These are phyloP conservation scores for Linaria vulgaris DNA, from an alignment of 257 asterid genomes.

Conservation along the genomic window DNA sequence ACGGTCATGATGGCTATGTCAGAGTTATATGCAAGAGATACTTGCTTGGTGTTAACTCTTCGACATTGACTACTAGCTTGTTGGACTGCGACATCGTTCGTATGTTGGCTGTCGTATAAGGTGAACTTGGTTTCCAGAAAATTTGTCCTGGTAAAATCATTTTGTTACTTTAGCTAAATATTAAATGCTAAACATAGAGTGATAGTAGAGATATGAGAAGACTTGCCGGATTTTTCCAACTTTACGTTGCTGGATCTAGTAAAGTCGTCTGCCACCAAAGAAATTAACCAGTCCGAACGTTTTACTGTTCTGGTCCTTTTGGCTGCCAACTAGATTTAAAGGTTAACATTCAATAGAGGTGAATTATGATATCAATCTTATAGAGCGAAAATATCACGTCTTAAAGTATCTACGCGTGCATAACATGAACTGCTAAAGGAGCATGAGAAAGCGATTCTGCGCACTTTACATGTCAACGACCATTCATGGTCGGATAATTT, in stretches of 20 bases:
- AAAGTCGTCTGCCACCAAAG: constrained; percentile 81
- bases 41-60: constrained; percentile 67
- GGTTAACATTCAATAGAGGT: constrained; percentile 18
- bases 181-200: not conserved
- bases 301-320: constrained; percentile 75
- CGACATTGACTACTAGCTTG: constrained; percentile 49
- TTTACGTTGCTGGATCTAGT: constrained; percentile 83
- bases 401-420: no score
- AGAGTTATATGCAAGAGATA: constrained; percentile 74
- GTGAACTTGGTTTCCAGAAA: constrained; percentile 92
- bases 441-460: no score
- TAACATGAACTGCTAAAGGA: no score
- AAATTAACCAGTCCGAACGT: constrained; percentile 77
- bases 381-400: not conserved
- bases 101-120: constrained; percentile 74
- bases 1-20: constrained; percentile 56
- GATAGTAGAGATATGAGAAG: not conserved
- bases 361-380: not conserved
- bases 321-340: constrained; percentile 53
- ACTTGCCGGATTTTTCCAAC: constrained; percentile 79
- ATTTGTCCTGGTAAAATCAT: constrained; percentile 61
- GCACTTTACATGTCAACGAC: no score
- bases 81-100: constrained; percentile 43
- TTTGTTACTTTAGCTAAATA: constrained; percentile 9
- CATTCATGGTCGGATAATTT: no score